Percentiles rank a stretch among this genome's conserved stretches.
phyloP scores from a whole-genome alignment of 371 early-diverging fungal species.

The Lichtheimia ornata region DNA sequence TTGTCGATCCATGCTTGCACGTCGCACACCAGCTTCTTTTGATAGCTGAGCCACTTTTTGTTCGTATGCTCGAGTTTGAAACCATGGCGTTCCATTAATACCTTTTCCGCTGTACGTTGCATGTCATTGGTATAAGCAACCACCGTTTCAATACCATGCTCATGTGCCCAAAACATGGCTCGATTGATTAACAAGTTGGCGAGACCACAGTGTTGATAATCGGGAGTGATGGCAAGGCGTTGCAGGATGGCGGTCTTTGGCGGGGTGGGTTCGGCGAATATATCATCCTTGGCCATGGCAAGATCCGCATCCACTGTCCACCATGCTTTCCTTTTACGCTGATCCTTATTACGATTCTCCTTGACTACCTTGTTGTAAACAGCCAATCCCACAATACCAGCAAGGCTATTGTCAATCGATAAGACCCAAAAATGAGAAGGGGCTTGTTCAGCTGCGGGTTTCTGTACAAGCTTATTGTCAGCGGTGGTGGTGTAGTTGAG shows the following conservation, averaged over 20 bases:
- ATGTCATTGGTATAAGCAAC: constrained; percentile 40
- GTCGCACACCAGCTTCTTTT: constrained; percentile 1
- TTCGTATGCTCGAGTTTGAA: not conserved
- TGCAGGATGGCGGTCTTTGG: constrained; percentile 44
- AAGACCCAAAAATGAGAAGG: constrained; percentile 53
- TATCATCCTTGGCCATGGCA: constrained; percentile 12
- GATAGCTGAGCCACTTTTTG: not conserved
- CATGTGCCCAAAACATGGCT: constrained; percentile 39
- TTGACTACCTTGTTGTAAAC: constrained; percentile 17
- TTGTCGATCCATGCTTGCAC: not conserved
- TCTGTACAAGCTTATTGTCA: constrained; percentile 40
- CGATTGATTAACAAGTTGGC: constrained; percentile 41
- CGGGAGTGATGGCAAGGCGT: constrained; percentile 34
- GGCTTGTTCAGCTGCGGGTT: constrained; percentile 26
- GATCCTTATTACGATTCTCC: constrained; percentile 31
- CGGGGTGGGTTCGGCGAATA: constrained; percentile 30
- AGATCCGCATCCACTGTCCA: constrained; percentile 17
- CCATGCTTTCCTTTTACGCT: constrained; percentile 18
- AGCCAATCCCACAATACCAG: constrained; percentile 44
- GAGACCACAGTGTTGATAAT: constrained; percentile 41
- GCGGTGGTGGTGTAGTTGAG: constrained; percentile 29
- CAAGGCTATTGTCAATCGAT: constrained; percentile 25
- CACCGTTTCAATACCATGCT: constrained; percentile 36
- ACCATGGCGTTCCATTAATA: constrained; percentile 33
- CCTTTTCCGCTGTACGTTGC: constrained; percentile 29